phyloP scores from a whole-genome alignment of 805 yeast species.

The Nakazawaea ambrosiae region DNA sequence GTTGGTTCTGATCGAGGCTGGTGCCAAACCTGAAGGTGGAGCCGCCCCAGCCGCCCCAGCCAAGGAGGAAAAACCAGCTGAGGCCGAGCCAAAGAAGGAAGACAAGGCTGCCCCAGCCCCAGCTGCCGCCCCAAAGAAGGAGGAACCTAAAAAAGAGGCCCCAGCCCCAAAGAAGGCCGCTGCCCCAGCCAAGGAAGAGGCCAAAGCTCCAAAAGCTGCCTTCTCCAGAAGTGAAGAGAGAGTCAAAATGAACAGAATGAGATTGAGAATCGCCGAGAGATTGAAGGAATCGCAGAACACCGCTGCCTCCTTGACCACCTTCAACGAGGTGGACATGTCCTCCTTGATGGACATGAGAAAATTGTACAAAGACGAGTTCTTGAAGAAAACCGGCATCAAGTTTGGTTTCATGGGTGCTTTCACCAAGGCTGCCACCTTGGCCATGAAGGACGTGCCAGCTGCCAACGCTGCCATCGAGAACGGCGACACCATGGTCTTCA shows the following conservation, averaged over 20 bases:
- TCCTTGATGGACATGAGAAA: slow-evolving; percentile 90
- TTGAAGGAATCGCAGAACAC: slow-evolving; percentile 98
- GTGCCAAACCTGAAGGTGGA: slow-evolving; percentile 57
- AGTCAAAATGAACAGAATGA: slow-evolving; percentile 99
- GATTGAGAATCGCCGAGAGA: slow-evolving; percentile 97
- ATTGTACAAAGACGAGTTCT: slow-evolving; percentile 91
- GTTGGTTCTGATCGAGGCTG: slow-evolving; percentile 77
- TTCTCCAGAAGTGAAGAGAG: slow-evolving; percentile 84
- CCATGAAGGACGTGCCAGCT: slow-evolving; percentile 91
- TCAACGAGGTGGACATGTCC: slow-evolving; percentile 97
- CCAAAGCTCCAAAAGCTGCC: slow-evolving; percentile 29
- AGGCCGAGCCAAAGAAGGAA: slow-evolving; percentile 26
- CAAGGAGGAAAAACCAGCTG: slow-evolving; percentile 23
- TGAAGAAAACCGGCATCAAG: slow-evolving; percentile 89
- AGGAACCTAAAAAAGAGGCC: slow-evolving; percentile 18
- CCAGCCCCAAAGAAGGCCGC: slow-evolving; percentile 19
- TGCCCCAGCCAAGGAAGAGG: slow-evolving; percentile 26
- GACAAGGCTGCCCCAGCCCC: slow-evolving; percentile 18
- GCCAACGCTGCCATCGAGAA: slow-evolving; percentile 92
- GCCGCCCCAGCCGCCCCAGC: slow-evolving; percentile 20
- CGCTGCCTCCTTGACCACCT: slow-evolving; percentile 95
- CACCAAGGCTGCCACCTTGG: slow-evolving; percentile 87
- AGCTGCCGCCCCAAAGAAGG: slow-evolving; percentile 17
- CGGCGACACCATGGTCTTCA: slow-evolving; percentile 87
- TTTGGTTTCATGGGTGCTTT: slow-evolving; percentile 99